A percentile compares a stretch with the other conserved stretches of the same genome.
These are phyloP conservation scores for Cutaneotrichosporon cavernicola DNA, from an alignment of 1,284 basidiomycete genomes.

Conservation along the genomic window DNA sequence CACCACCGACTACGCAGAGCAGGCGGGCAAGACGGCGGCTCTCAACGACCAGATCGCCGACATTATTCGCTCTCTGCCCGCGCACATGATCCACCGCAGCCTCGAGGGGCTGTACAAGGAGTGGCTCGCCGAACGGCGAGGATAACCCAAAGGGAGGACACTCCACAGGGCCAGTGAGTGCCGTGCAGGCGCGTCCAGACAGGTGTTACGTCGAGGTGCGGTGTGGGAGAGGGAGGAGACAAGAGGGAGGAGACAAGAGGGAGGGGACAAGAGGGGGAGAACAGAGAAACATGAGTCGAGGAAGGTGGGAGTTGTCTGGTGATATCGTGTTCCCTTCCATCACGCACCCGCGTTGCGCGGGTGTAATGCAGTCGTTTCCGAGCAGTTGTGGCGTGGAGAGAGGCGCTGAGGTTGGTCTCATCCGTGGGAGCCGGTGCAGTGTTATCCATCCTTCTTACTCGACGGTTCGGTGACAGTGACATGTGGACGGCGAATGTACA, in stretches of 20 bases:
- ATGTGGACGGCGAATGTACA: background rate
- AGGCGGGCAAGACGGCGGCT: conserved; percentile 67
- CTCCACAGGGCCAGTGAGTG: background rate
- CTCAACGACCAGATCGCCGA: conserved; percentile 78
- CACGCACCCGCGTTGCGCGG: conserved; percentile 8
- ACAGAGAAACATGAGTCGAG: background rate
- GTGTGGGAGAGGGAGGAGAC: background rate
- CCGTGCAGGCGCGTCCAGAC: background rate
- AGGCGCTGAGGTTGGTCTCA: background rate
- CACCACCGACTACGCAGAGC: conserved; percentile 73
- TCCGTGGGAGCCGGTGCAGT: background rate
- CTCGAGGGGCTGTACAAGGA: conserved; percentile 90
- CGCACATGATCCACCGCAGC: conserved; percentile 78
- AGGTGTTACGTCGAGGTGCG: background rate
- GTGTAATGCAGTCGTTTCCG: conserved; percentile 8
- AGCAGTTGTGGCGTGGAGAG: background rate
- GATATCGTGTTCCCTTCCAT: background rate
- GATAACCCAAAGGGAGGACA: background rate
- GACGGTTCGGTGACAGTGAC: too few species aligned
- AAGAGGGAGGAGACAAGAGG: background rate
- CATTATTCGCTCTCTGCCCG: conserved; percentile 81
- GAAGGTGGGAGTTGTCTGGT: background rate
- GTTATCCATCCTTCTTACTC: conserved; percentile 1
- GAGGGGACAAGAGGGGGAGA: background rate
- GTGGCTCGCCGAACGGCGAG: conserved; percentile 54